These are phyloP conservation scores for Rhynchosporium graminicola DNA, from an alignment of 2,329 filamentous ascomycete genomes.

Conservation along the genomic window DNA sequence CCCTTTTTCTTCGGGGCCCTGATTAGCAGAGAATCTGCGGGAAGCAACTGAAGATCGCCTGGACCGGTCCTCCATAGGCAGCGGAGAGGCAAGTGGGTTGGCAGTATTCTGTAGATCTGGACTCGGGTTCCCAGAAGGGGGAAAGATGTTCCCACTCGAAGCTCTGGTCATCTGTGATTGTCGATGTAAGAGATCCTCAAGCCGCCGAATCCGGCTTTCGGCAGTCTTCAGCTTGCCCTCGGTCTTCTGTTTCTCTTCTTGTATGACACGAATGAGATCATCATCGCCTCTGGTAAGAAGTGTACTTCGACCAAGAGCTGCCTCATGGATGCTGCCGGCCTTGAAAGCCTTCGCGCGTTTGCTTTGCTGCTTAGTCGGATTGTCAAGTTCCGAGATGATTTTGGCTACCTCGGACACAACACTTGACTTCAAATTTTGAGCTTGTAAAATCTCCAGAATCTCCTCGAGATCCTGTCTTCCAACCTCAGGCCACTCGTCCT, in stretches of 20 bases:
- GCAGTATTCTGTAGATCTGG: conserved; percentile 52
- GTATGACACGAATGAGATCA: conserved; percentile 74
- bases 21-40: conserved; percentile 60
- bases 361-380: conserved; percentile 81
- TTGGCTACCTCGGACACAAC: conserved; percentile 73
- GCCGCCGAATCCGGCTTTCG: conserved; percentile 83
- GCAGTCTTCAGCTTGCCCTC: conserved; percentile 78
- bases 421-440: conserved; percentile 63
- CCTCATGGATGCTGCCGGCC: conserved; percentile 91
- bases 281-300: conserved; percentile 85
- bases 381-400: conserved; percentile 75
- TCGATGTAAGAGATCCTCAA: conserved; percentile 90
- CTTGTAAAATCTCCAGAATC: conserved; percentile 67
- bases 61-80: conserved; percentile 48
- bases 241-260: conserved; percentile 76
- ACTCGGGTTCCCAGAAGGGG: conserved; percentile 47
- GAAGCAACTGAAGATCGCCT: conserved; percentile 62
- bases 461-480: conserved; percentile 74
- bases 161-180: conserved; percentile 64
- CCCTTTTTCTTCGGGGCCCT: conserved; percentile 59
- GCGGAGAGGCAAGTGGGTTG: conserved; percentile 39
- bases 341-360: conserved; percentile 93
- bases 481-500: conserved; percentile 77
- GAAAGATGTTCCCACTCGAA: conserved; percentile 57
- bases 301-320: conserved; percentile 82